Percentiles rank a stretch among this genome's conserved stretches.
Evolutionary conservation across 1,139 yeast genomes (phyloP).

Genomic region (Kurtzmaniella natalensis): DNA sequence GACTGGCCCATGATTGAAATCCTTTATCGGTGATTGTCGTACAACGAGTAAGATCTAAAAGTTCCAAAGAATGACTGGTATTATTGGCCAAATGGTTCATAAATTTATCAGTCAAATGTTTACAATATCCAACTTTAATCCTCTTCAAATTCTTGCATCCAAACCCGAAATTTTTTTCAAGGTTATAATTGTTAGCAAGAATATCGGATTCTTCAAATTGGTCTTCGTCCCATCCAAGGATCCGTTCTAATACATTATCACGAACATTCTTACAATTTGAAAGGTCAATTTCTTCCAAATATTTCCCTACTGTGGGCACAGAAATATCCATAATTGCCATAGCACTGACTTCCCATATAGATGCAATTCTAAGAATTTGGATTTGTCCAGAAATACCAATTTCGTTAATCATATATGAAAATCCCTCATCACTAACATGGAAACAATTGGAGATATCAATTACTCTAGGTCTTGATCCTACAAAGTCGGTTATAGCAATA

Average conservation of each 20-base stretch:
- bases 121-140: slow-evolving; percentile 65
- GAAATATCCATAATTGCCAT: slow-evolving; percentile 79
- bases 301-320: slow-evolving; percentile 58
- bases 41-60: slow-evolving; percentile 65
- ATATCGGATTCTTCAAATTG: slow-evolving; percentile 10
- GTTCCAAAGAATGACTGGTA: slow-evolving; percentile 51
- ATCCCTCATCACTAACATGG: slow-evolving; percentile 73
- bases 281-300: slow-evolving; percentile 56
- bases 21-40: slow-evolving; percentile 76
- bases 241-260: slow-evolving; percentile 64
- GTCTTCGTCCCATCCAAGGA: slow-evolving; percentile 49
- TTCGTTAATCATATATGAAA: slow-evolving; percentile 64
- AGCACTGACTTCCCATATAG: slow-evolving; percentile 75
- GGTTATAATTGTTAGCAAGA: slow-evolving; percentile 10
- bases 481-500: slow-evolving; percentile 60
- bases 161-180: slow-evolving; percentile 20
- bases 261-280: slow-evolving; percentile 71
- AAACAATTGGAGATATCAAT: slow-evolving; percentile 70
- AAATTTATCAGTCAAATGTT: slow-evolving; percentile 63
- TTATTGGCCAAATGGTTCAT: slow-evolving; percentile 61
- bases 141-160: slow-evolving; percentile 59
- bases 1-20: slow-evolving; percentile 58
- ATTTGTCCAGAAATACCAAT: slow-evolving; percentile 64
- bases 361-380: slow-evolving; percentile 52
- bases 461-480: slow-evolving; percentile 58